Evolutionary conservation across 805 yeast genomes (phyloP).

Genomic region (Suhomyces pyralidae): DNA sequence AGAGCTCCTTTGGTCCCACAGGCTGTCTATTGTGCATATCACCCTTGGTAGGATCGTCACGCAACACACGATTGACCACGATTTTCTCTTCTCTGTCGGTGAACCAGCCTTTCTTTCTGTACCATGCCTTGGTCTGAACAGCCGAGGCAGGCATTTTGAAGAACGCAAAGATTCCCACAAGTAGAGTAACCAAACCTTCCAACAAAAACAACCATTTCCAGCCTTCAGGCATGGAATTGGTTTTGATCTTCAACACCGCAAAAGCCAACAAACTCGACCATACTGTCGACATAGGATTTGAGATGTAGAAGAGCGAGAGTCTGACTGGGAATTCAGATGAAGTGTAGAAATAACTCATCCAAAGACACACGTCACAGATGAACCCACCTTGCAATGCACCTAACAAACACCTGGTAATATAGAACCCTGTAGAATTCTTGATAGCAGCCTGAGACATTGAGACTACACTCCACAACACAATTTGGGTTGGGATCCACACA

Average conservation of each 20-base stretch:
- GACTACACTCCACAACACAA: conserved; percentile 22
- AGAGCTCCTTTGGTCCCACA: conserved; percentile 38
- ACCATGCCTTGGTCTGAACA: conserved; percentile 48
- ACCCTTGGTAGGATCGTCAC: conserved; percentile 63
- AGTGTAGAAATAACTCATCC: conserved; percentile 67
- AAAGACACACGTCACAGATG: conserved; percentile 60
- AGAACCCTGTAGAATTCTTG: conserved; percentile 16
- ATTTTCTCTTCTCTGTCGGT: conserved; percentile 55
- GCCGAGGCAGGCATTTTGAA: conserved; percentile 32
- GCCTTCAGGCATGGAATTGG: conserved; percentile 43
- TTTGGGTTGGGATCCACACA: conserved; percentile 23
- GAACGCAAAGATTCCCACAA: conserved; percentile 47
- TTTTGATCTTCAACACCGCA: conserved; percentile 53
- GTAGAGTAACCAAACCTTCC: conserved; percentile 57
- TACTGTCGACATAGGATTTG: conserved; percentile 49
- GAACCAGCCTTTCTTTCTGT: conserved; percentile 48
- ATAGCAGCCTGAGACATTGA: conserved; percentile 20
- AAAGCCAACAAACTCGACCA: conserved; percentile 46
- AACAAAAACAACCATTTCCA: conserved; percentile 69
- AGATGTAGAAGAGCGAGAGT: conserved; percentile 58
- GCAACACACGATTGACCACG: conserved; percentile 52
- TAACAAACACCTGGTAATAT: conserved; percentile 20
- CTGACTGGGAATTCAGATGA: conserved; percentile 55
- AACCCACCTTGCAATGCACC: conserved; percentile 27
- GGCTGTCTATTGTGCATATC: conserved; percentile 64